Evolutionary conservation across 768 basidiomycete species (phyloP), one percentile per base, ranked within the genome.

Genomic region (Pleurotus tuoliensis): DNA sequence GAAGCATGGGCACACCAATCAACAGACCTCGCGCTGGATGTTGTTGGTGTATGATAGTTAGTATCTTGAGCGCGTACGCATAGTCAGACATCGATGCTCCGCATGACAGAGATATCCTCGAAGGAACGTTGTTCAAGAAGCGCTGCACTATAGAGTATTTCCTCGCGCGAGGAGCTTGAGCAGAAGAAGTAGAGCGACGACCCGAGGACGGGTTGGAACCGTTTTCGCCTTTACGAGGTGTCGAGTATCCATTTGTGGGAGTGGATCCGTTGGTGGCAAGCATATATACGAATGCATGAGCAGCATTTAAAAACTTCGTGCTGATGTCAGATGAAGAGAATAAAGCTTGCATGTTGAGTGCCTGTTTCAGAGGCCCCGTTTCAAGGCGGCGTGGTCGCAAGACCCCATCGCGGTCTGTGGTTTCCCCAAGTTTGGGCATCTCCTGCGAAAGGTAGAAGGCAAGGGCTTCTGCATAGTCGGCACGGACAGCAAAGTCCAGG

Each of bases 1-100:
- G 66, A 24, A 97, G 69, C 91, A 97, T 94, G 4, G 94, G 94
- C 34, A 92, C 71, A 18, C 92, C 90, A 2, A 85, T 83, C 15
- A 94, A 71, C 40, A 96, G 63, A 2, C 85, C 88, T 41, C 87
- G 82, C 24, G 87, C 71, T 1, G 94, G 93, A n/a, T 91, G 68
- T 49, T 86, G 78, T 59, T 86, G 76, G 49, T 92, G 87, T 24
- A 91, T 76, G 3, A 81, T 79, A 4, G 74, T 77, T 38, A 96
- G 77, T 27, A 94, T 78, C 44, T 82, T 77, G 41, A 88, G 73
- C 30, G 93, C 80, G 63, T 85, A 82, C 7, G 82, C 76, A 66
- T 91, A 92, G 63, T 96, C 94, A 38, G 84, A 83, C 13, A 86
- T 71, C 5, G 79, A 84, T 9, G 91, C 91, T 13, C 80, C 72